Evolutionary conservation across 2,329 filamentous ascomycete species (phyloP).

Genomic region (Exophiala sp.): DNA sequence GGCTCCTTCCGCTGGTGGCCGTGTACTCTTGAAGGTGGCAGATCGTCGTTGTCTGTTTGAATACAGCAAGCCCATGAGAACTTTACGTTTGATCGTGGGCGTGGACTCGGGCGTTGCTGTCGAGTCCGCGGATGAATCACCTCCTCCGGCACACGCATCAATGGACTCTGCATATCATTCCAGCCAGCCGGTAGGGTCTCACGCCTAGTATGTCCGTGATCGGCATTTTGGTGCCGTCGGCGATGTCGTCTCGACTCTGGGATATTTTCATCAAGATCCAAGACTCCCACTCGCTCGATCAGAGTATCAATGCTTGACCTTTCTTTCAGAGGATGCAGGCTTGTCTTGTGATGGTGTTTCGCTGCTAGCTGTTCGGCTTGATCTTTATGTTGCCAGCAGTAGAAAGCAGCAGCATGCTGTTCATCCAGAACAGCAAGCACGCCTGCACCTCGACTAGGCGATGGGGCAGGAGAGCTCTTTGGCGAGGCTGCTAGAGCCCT

Average conservation of each 20-base stretch:
- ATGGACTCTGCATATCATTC: constrained; percentile 43
- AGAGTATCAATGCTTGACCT: constrained; percentile 83
- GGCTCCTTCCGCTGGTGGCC: background rate
- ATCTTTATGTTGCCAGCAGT: constrained; percentile 94
- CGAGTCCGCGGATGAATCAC: constrained; percentile 26
- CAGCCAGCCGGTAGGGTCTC: constrained; percentile 41
- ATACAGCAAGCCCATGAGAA: constrained; percentile 28
- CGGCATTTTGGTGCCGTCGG: constrained; percentile 21
- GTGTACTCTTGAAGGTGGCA: constrained; percentile 9
- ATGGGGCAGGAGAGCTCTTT: constrained; percentile 32
- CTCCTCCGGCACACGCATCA: constrained; percentile 44
- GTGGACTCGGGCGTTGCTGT: constrained; percentile 9
- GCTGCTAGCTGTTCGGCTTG: constrained; percentile 58
- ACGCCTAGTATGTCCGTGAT: constrained; percentile 16
- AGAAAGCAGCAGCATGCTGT: constrained; percentile 48
- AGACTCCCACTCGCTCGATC: constrained; percentile 70
- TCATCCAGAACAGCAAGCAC: constrained; percentile 30
- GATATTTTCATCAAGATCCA: constrained; percentile 55
- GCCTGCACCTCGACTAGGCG: constrained; percentile 29
- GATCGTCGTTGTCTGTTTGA: constrained; percentile 21
- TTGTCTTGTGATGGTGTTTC: constrained; percentile 49
- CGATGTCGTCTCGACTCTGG: constrained; percentile 23
- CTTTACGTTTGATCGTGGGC: constrained; percentile 27
- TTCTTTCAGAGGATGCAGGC: constrained; percentile 57
- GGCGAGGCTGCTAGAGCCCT: constrained; percentile 58